Percentiles rank a stretch among this genome's conserved stretches.
phyloP scores from a whole-genome alignment of 2,329 filamentous ascomycete species.

The Penicillium concentricum region DNA sequence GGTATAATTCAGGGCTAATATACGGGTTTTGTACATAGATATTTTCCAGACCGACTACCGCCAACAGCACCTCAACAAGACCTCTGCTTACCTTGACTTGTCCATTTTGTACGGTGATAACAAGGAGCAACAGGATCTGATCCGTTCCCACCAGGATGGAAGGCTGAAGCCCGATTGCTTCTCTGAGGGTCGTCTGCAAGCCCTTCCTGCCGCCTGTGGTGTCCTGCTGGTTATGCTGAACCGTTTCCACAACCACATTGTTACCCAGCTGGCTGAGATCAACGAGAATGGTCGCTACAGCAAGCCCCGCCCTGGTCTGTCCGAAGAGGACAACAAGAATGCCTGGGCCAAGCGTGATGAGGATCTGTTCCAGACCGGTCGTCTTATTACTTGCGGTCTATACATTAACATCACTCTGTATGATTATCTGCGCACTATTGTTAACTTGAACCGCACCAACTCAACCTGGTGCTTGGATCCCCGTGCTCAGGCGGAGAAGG shows the following conservation, averaged over 20 bases:
- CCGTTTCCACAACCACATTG: conserved; percentile 81
- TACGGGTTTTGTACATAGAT: conserved; percentile 42
- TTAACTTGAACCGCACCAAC: conserved; percentile 69
- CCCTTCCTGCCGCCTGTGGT: conserved; percentile 69
- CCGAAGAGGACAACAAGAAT: conserved; percentile 49
- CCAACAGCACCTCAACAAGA: conserved; percentile 62
- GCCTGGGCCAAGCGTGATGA: conserved; percentile 70
- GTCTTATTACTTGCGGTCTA: conserved; percentile 69
- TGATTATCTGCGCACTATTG: conserved; percentile 76
- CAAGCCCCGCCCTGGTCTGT: conserved; percentile 55
- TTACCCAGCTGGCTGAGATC: conserved; percentile 74
- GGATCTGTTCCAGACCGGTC: conserved; percentile 75
- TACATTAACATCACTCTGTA: conserved; percentile 77
- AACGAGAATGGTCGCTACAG: conserved; percentile 80
- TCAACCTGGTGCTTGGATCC: conserved; percentile 82
- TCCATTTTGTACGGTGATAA: conserved; percentile 68
- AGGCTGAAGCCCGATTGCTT: conserved; percentile 72
- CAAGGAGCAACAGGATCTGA: conserved; percentile 49
- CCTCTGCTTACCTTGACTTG: conserved; percentile 70
- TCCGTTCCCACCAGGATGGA: conserved; percentile 66
- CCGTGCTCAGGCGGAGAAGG: conserved; percentile 64
- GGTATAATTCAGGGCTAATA: not conserved
- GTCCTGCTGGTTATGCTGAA: conserved; percentile 72
- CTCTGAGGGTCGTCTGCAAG: conserved; percentile 67
- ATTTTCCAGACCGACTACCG: conserved; percentile 68